Conservation (phyloP, 371 early-diverging fungal species). For the Coemansia sp. region DNA sequence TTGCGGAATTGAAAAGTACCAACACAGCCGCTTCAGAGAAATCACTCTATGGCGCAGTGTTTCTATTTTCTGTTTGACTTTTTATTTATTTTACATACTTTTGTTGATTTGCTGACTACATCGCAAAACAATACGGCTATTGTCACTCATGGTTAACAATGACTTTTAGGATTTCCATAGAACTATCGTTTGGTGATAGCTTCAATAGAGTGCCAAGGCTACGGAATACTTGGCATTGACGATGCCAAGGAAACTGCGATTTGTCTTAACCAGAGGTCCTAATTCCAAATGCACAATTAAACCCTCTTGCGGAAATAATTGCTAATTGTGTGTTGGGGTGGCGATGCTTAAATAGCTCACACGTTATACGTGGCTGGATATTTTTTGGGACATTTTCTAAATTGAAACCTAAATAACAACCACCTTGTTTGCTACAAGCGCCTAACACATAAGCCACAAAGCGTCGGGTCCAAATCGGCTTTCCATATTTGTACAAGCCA, state of each 20-base stretch:
- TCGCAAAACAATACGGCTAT: neutral
- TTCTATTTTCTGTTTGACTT: constrained; percentile 1
- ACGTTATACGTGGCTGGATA: constrained; percentile 2
- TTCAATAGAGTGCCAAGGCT: constrained; percentile 10
- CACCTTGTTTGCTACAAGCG: neutral
- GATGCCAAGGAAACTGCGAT: neutral
- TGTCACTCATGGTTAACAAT: no score
- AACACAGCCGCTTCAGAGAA: neutral
- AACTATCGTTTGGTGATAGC: neutral
- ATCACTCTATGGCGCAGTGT: neutral
- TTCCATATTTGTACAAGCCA: neutral
- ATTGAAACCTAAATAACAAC: constrained; percentile 6
- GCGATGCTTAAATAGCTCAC: constrained; percentile 14
- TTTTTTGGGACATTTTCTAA: neutral
- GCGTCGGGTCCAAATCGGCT: neutral
- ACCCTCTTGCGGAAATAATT: neutral
- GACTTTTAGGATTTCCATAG: constrained; percentile 1
- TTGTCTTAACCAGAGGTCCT: neutral
- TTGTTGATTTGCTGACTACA: constrained; percentile 3
- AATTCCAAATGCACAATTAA: constrained; percentile 2
- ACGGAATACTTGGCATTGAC: neutral
- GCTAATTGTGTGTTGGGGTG: neutral
- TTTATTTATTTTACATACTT: neutral
- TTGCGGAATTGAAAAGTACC: no score
- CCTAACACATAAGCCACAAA: neutral